Base-by-base conservation (phyloP, 2,329 filamentous ascomycete species). In the Dothistroma septosporum region DNA sequence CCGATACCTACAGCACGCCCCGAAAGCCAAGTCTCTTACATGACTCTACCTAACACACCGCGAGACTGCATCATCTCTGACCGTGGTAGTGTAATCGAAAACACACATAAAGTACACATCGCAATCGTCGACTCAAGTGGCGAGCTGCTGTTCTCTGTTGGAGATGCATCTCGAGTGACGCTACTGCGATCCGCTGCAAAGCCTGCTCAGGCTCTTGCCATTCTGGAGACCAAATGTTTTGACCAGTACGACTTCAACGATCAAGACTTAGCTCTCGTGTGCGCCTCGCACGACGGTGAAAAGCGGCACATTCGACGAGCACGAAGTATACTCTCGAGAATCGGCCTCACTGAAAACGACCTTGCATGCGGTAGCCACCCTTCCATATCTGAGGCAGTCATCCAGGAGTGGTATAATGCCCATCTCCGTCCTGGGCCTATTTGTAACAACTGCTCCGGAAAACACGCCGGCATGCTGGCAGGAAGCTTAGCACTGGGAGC, bases 271-370 rank as follows among this genome's bases (percentile, higher is more conserved):
- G 80, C 78, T 0, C 67, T 82, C 1, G 77, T 79, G 71, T 80
- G 79, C 59, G 78, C 78, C 2, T 82, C 79, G 0, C 78, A 82
- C 61, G 81, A 65, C 62, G 76, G 75, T 56, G 78, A 82, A 63
- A 71, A 76, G 0, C 61, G 70, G 11, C 79, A 81, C 57, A 64
- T 79, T 28, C 12, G 59, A 0, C 76, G 76, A 1, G 75, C 78
- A 1, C 67, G 62, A 6, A 46, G 16, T 0, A 81, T 82, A 71
- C 64, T 82, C 4, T 61, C 19, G 19, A 77, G 75, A 53, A 68
- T 73, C 2, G 59, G 63, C 0, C 74, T 72, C 0, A 28, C 54
- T 0, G 78, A 82, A 58, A 47, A 55, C 0, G 68, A 79, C 57
- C 69, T 81, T 2, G 68, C 70, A 2, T 82, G 79, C 49, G 78